These are phyloP conservation scores for Penicillium fuscoglaucum DNA, from an alignment of 2,329 filamentous ascomycete genomes.

Conservation along the genomic window DNA sequence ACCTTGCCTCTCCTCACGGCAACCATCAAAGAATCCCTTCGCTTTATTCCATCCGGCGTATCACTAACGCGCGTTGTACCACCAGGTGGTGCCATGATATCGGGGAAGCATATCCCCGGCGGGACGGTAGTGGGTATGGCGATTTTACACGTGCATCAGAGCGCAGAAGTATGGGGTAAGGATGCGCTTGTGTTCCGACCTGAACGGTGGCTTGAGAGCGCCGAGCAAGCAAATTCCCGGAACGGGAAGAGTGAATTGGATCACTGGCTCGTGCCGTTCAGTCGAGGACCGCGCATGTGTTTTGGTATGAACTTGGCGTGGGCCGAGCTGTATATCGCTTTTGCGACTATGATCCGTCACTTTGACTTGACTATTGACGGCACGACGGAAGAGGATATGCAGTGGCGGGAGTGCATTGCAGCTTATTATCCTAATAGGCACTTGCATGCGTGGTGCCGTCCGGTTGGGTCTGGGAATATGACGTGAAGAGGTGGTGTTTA, in stretches of 20 bases:
- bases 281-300: slow-evolving; percentile 3
- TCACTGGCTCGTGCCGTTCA: slow-evolving; percentile 1
- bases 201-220: not conserved
- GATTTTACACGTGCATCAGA: not conserved
- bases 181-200: slow-evolving; percentile 1
- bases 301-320: slow-evolving; percentile 4
- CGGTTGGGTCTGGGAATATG: not conserved
- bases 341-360: not conserved
- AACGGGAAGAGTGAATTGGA: slow-evolving; percentile 1
- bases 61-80: not conserved
- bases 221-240: not conserved
- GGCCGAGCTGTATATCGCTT: slow-evolving; percentile 3
- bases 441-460: slow-evolving; percentile 1
- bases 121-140: not conserved
- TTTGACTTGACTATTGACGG: slow-evolving; percentile 2
- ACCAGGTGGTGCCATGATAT: not conserved
- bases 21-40: not conserved
- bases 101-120: not conserved
- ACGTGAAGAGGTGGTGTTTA: not conserved
- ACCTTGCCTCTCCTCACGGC: not conserved
- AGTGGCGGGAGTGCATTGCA: slow-evolving; percentile 3
- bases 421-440: not conserved
- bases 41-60: not conserved
- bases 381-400: not conserved
- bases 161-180: not conserved